Base-by-base conservation (phyloP, 495 filamentous ascomycete species). In the Penicillium paradoxum region DNA sequence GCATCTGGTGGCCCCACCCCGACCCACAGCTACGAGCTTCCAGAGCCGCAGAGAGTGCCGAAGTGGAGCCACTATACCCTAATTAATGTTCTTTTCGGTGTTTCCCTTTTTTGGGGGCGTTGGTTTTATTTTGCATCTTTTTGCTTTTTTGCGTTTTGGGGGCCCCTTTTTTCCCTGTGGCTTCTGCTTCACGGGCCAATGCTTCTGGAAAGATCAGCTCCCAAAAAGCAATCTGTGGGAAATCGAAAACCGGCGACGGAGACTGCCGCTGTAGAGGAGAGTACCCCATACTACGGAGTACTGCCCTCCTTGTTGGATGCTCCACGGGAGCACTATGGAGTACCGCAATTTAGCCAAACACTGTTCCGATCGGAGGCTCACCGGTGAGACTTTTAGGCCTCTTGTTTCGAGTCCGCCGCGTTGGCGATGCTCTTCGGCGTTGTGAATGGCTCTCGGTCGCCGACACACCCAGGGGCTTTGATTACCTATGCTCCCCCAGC, bases 21-120 rank as follows among this genome's bases (percentile, higher is more conserved):
- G 17, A 37, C 59, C 63, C 60, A 64, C 63, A 49, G 15, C 55
- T 61, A 54, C 38, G 53, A 66, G 60, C 60, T 66, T 40, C 63
- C 53, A 64, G 63, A 66, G 63, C 63, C 63, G 60, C 63, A 66
- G 63, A 59, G 40, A 47, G 44, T 59, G 63, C 63, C 63, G 63
- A 66, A 59, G 61, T 63, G 63, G 55, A 61, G 25, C 11, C 38
- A 4, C 36, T 18, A 27, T 29, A 38, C 18, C 34, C 34, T 37
- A 36, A 49, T 38, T 18, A 3, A 25, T 38, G 3, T 29, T 17
- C 17, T n/a, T 38, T 43, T 39, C 53, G 52, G 55, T 45, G 51
- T 49, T 52, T 46, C 41, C 41, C 17, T 41, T 34, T 36, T 46
- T 25, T n/a, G n/a, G n/a, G n/a, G n/a, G n/a, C n/a, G n/a, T n/a